Evolutionary conservation across 2,329 filamentous ascomycete species (phyloP), one percentile per base, ranked within the genome.

Genomic region (Fusarium sp.): DNA sequence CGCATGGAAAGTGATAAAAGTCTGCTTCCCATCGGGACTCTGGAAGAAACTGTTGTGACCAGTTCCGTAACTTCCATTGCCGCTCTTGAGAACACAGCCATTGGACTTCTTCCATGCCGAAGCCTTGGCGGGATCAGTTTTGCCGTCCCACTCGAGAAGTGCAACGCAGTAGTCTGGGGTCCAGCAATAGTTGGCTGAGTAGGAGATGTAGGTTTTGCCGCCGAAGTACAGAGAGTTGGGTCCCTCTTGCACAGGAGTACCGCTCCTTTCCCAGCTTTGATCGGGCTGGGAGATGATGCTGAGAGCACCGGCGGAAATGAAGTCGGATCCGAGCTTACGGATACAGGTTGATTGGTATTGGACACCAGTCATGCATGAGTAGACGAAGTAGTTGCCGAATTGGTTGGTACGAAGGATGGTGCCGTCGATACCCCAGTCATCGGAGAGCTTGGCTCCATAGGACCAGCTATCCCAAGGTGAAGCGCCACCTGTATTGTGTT

Each of bases 11-110:
- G 85, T 83, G 52, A 85, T 86, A 83, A 83, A 89, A 5, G 82
- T 84, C 75, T 88, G 81, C 1, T 77, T 82, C 5, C 81, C 84
- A 63, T 88, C 85, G 0, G 86, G 86, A 65, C 84, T 88, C 28
- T 76, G 78, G 77, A 89, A 88, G 80, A 89, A 89, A 5, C 84
- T 85, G 68, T 88, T 88, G 64, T 88, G 85, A 1, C 85, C 86
- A 0, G 86, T 84, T 16, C 86, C 86, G 49, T 85, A 88, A 72
- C 87, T 86, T 5, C 85, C 85, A 61, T 88, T 88, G 3, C 82
- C 85, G 43, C 80, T 83, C 21, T 79, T 82, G 37, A 89, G 82
- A 4, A 85, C 79, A 11, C 84, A 86, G 0, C 85, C 84, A 18
- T 75, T 72, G 5, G 78, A 82, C 79, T 88, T 89, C 6, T 75